These are phyloP conservation scores for Cichorium intybus DNA, from an alignment of 140 eudicot genomes.

Conservation along the genomic window DNA sequence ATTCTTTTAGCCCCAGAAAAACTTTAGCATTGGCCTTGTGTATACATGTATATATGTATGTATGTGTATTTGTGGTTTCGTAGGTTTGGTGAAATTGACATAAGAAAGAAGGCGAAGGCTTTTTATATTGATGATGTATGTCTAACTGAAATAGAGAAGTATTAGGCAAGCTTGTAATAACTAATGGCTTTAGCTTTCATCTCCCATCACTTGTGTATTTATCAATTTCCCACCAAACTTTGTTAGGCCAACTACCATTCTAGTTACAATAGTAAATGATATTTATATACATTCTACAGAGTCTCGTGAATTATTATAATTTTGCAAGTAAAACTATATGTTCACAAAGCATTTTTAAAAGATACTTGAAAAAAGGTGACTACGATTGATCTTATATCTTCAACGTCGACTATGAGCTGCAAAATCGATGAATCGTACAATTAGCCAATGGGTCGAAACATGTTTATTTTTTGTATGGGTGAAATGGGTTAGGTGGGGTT, in stretches of 20 bases:
- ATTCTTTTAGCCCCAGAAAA: too few species aligned
- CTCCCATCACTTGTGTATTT: not conserved
- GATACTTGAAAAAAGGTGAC: not conserved
- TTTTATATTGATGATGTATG: not conserved
- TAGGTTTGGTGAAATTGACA: not conserved
- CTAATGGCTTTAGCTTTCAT: not conserved
- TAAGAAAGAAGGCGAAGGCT: not conserved
- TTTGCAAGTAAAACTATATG: not conserved
- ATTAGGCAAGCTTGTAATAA: not conserved
- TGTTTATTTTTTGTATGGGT: too few species aligned
- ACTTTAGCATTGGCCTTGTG: too few species aligned
- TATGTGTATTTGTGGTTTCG: not conserved
- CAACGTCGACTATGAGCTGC: not conserved
- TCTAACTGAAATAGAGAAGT: not conserved
- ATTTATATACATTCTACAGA: not conserved
- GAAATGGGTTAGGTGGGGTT: too few species aligned
- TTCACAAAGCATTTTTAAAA: not conserved
- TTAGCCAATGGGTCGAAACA: too few species aligned
- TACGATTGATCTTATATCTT: not conserved
- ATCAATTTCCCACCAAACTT: not conserved
- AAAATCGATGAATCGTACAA: too few species aligned
- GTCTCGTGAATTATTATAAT: not conserved
- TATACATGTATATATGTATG: too few species aligned
- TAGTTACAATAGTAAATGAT: not conserved
- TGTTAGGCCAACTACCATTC: not conserved